A percentile compares a stretch with the other conserved stretches of the same genome.
Conservation (phyloP, 2,329 filamentous ascomycete genomes). For the Fusarium verticillioides region DNA sequence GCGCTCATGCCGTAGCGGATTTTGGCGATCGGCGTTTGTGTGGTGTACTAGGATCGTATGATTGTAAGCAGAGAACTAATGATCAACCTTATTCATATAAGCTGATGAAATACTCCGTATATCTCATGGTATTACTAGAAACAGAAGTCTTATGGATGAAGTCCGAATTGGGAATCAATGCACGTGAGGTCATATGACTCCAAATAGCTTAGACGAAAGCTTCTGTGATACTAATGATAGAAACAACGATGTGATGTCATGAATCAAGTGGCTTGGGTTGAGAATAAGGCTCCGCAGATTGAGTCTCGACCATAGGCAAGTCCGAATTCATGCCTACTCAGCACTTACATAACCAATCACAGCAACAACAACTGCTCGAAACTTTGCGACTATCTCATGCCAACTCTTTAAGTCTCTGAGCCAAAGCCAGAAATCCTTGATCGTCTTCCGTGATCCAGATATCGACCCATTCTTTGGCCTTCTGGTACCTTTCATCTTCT, state of each 20-base stretch:
- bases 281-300: not conserved
- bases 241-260: not conserved
- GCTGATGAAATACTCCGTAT: not conserved
- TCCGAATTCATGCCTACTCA: not conserved
- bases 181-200: not conserved
- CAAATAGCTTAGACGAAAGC: not conserved
- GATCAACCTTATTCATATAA: not conserved
- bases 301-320: not conserved
- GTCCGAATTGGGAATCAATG: not conserved
- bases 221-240: not conserved
- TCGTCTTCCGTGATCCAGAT: constrained; percentile 51
- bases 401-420: constrained; percentile 42
- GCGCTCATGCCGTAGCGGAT: not conserved
- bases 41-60: not conserved
- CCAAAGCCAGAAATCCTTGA: constrained; percentile 48
- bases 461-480: constrained; percentile 59
- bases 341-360: not conserved
- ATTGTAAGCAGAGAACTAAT: not conserved
- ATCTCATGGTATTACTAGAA: not conserved
- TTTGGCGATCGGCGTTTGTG: not conserved
- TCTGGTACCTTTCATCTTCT: constrained; percentile 62
- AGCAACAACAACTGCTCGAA: not conserved
- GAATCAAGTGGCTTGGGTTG: not conserved
- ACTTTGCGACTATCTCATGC: not conserved
- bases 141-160: not conserved